Base-by-base conservation (phyloP, 108 stramenopile genomes). In the Pseudonitzschia delicatissima region DNA sequence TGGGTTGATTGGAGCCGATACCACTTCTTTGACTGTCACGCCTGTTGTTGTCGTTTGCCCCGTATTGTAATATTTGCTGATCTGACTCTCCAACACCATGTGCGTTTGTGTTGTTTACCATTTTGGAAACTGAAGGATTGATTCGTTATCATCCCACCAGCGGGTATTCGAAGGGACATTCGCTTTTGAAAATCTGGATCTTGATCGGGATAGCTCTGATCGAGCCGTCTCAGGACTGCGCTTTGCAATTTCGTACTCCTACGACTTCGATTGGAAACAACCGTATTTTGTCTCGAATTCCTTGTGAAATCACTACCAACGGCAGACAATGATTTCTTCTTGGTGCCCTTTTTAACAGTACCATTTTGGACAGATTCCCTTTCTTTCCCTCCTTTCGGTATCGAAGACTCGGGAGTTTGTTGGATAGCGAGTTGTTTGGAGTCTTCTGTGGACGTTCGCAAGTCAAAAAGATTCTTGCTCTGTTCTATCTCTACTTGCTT, bases 121-220 rank as follows among this genome's bases (percentile, higher is more conserved):
- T n/a, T n/a, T n/a, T n/a, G n/a, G n/a, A n/a, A n/a, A n/a, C n/a
- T n/a, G n/a, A n/a, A n/a, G n/a, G n/a, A n/a, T n/a, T n/a, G n/a
- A n/a, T n/a, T n/a, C n/a, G n/a, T n/a, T n/a, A n/a, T n/a, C 13
- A 42, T 42, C 15, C 40, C 40, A 15, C n/a, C 58, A 32, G 29
- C 31, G 9, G 58, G n/a, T 15, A 28, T 8, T 28, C 58, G 40
- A 15, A 42, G 53, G 1, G 57, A 35, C 0, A 62, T 47, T 5
- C 48, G 57, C 31, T 72, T 68, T 39, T 57, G 63, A 57, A 72
- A 79, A 20, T 79, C 77, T 48, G 77, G 77, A 53, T 79, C 66
- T 25, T 49, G 28, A 57, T 73, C 77, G 5, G 77, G 77, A 61
- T 79, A 79, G 32, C 60, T 61, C 13, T 61, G 33, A 36, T 61